Evolutionary conservation across 2,329 filamentous ascomycete genomes (phyloP), one percentile per base, ranked within the genome.

Genomic region (Fusarium liriodendri): DNA sequence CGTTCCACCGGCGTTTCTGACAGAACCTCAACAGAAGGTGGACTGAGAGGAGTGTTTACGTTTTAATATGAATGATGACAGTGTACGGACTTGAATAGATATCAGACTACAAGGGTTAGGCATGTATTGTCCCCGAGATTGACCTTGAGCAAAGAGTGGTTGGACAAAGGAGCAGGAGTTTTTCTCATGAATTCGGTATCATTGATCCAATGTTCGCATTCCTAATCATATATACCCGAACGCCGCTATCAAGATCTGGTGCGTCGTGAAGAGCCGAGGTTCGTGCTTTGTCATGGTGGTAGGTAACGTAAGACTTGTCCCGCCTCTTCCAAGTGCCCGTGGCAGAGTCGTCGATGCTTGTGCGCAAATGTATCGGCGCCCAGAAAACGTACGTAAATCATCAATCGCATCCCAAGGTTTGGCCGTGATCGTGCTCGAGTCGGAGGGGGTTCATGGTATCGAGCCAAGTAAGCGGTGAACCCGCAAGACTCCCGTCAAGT

Each of bases 1-100:
- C 61, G 83, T 89, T 9, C 87, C 88, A 1, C 80, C 81, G 0
- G 87, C 90, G 67, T 89, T 90, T 71, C 72, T 90, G 8, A 85
- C 85, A 13, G 85, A 88, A 74, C 85, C 87, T 60, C 62, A 63
- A 8, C 66, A 57, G 18, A 66, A 69, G 38, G 42, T 64, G 33
- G 69, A 78, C 18, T 75, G 7, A 13, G 22, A n/a, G 45, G 62
- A 27, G 52, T 61, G 47, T 33, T 20, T 20, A 66, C 40, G 33
- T 45, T 72, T 32, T 62, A 59, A 64, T 35, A 67, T 71, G 66
- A 71, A 35, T 73, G 35, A 75, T 69, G 69, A 72, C 35, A 50
- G 13, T 16, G 7, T 22, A 45, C 27, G 62, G 40, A 11, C 18
- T 62, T n/a, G 29, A 18, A 50, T 42, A 67, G 50, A 33, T 13